phyloP scores from a whole-genome alignment of 2,329 filamentous ascomycete species.

The Leptographium radiaticola region DNA sequence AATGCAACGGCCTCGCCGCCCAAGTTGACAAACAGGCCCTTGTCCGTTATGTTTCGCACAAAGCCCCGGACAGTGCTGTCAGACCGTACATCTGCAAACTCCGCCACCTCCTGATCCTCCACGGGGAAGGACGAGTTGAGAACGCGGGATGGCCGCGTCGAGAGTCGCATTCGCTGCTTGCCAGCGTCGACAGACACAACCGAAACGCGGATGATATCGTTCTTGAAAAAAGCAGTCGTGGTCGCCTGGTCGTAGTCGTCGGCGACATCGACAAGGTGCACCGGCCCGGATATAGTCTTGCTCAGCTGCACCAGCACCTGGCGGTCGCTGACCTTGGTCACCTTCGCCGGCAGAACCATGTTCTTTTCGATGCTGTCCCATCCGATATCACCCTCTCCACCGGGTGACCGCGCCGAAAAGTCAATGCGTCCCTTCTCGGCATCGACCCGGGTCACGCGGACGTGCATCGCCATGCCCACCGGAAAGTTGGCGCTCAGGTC shows the following conservation, averaged over 20 bases:
- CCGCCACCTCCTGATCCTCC: constrained; percentile 66
- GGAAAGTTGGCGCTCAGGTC: constrained; percentile 73
- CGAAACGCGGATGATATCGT: constrained; percentile 79
- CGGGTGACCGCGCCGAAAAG: constrained; percentile 57
- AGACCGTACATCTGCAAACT: constrained; percentile 54
- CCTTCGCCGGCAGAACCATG: constrained; percentile 67
- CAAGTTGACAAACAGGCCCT: constrained; percentile 75
- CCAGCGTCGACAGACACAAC: constrained; percentile 65
- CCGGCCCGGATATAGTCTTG: constrained; percentile 63
- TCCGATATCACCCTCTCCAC: constrained; percentile 43
- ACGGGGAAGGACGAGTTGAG: constrained; percentile 74
- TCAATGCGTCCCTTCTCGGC: constrained; percentile 63
- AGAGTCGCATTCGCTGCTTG: constrained; percentile 77
- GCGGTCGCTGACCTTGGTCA: constrained; percentile 76
- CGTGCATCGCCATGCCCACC: constrained; percentile 74
- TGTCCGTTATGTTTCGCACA: constrained; percentile 78
- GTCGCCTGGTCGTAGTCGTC: constrained; percentile 79
- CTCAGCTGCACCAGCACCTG: constrained; percentile 78
- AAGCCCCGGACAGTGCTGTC: constrained; percentile 83
- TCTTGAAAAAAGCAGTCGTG: constrained; percentile 62
- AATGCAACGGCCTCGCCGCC: constrained; percentile 71
- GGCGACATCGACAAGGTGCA: constrained; percentile 69
- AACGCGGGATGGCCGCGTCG: constrained; percentile 74
- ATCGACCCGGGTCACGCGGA: constrained; percentile 66
- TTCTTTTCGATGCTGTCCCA: constrained; percentile 64